Base-by-base conservation (phyloP, 2,329 filamentous ascomycete genomes). In the Laburnicola sp. region DNA sequence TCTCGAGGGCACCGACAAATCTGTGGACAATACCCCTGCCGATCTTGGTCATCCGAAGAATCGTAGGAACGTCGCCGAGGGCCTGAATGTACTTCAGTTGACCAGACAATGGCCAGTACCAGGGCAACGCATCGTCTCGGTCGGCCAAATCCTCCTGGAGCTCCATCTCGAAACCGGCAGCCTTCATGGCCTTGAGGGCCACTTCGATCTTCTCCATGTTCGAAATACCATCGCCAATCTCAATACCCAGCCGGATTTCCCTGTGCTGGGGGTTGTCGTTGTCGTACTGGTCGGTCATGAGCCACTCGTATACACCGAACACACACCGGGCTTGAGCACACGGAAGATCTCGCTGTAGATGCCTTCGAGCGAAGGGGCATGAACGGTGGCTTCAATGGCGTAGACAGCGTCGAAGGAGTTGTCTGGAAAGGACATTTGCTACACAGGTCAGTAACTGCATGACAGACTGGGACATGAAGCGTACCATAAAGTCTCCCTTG, bases 251-350 rank as follows among this genome's bases (percentile, higher is more conserved):
- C 58, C 94, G 89, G 69, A 97, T 94, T 72, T 89, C 85, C 61
- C 91, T 88, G 79, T 97, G 94, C 66, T 86, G 81, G 1, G 89
- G 75, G 80, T 97, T 91, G 54, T 88, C 81, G 72, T 96, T 93
- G 78, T 97, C 88, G 76, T 97, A 99, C 23, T 86, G 79, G 57
- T 97, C 92, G 5, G 92, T 97, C 94, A 99, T 97, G 69, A 97
- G 81, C 94, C 94, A 97, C 76, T 99, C 94, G 77, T 97, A 99
- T 45, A 97, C 93, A 70, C 93, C 94, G 66, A 97, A 99, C 45
- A 91, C 81, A 73, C 93, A 54, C 94, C 94, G 21, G 94, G 94
- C 82, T 97, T 99, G 58, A 99, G 82, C 22, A 97, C 92, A 41
- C 90, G 89, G 83, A 87, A 92, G 68, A 97, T 97, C 75, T 97